Evolutionary conservation across 805 yeast genomes (phyloP).

Genomic region (Wickerhamomyces xylosicus): DNA sequence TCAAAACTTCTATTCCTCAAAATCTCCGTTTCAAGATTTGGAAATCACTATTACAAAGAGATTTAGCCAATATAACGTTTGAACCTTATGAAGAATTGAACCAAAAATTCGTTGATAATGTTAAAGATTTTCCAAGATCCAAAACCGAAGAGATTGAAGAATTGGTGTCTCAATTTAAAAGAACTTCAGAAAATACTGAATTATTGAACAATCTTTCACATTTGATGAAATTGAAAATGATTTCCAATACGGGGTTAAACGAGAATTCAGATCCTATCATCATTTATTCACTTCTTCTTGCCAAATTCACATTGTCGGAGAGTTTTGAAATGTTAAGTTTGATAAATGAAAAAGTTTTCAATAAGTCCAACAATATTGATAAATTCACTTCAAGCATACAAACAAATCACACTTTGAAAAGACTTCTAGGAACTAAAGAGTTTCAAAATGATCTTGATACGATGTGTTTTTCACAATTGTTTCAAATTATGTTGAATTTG

Average conservation of each 20-base stretch:
- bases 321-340: slow-evolving; percentile 12
- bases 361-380: slow-evolving; percentile 4
- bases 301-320: slow-evolving; percentile 15
- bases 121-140: background rate
- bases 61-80: slow-evolving; percentile 9
- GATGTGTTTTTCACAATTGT: slow-evolving; percentile 4
- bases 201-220: slow-evolving; percentile 10
- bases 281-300: slow-evolving; percentile 13
- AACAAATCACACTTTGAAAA: slow-evolving; percentile 2
- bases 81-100: slow-evolving; percentile 29
- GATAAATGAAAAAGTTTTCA: slow-evolving; percentile 11
- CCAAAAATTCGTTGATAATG: too few species aligned
- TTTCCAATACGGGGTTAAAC: slow-evolving; percentile 25
- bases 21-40: slow-evolving; percentile 14
- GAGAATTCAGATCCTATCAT: slow-evolving; percentile 23
- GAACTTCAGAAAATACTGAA: slow-evolving; percentile 4
- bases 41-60: slow-evolving; percentile 10
- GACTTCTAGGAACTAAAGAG: slow-evolving; percentile 6
- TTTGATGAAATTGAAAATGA: slow-evolving; percentile 24
- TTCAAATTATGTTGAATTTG: slow-evolving; percentile 5
- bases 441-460: slow-evolving; percentile 5
- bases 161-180: slow-evolving; percentile 21
- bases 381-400: slow-evolving; percentile 6
- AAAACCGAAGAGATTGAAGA: slow-evolving; percentile 16
- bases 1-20: slow-evolving; percentile 15